These are phyloP conservation scores for Iberis pinnata DNA, from an alignment of 345 rosid genomes.

Conservation along the genomic window DNA sequence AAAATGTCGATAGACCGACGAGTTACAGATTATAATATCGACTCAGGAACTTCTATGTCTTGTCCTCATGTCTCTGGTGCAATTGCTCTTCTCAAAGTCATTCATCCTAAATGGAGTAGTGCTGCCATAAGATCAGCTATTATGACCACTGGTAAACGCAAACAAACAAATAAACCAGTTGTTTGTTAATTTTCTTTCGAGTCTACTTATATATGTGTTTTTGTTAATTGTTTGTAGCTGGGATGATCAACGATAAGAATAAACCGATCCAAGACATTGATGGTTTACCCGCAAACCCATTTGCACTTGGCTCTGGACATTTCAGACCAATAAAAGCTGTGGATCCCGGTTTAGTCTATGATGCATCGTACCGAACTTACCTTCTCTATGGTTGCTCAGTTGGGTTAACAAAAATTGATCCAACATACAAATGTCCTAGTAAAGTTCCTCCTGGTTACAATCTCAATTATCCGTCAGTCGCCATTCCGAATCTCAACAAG, in stretches of 20 bases:
- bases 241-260: conserved; percentile 40
- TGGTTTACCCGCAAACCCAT: conserved; percentile 47
- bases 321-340: conserved; percentile 51
- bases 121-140: conserved; percentile 83
- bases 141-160: conserved; percentile 38
- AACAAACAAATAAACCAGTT: neutral
- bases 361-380: conserved; percentile 53
- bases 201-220: neutral
- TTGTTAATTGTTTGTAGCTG: conserved; percentile 37
- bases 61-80: conserved; percentile 81
- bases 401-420: conserved; percentile 17
- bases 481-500: conserved; percentile 39
- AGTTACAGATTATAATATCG: conserved; percentile 36
- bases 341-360: conserved; percentile 80
- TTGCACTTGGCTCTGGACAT: conserved; percentile 62
- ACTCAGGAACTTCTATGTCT: conserved; percentile 88
- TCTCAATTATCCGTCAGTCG: conserved; percentile 64
- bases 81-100: conserved; percentile 64
- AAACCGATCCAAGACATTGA: conserved; percentile 36
- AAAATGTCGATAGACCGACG: conserved; percentile 41
- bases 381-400: conserved; percentile 48
- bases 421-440: conserved; percentile 40
- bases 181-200: neutral
- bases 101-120: conserved; percentile 73
- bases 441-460: conserved; percentile 26